phyloP scores from a whole-genome alignment of 257 asterid species.

The Penstemon davidsonii region DNA sequence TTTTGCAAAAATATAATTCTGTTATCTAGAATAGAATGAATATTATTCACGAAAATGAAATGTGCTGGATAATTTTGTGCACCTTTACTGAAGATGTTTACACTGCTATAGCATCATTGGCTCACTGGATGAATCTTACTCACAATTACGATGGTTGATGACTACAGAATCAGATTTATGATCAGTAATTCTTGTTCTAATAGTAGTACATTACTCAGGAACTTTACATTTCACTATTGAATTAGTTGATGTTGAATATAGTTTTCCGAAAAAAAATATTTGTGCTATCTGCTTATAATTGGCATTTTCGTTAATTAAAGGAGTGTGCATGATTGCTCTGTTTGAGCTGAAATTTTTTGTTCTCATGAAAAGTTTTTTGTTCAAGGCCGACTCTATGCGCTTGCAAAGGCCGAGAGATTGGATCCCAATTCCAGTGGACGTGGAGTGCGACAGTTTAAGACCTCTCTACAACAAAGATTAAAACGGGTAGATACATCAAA shows the following conservation, averaged over 20 bases:
- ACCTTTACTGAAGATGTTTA: no score
- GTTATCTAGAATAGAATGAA: no score
- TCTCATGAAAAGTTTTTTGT: background rate
- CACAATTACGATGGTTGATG: background rate
- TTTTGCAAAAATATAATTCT: no score
- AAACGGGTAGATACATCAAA: slow-evolving; percentile 55
- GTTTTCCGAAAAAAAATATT: background rate
- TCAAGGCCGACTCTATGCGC: slow-evolving; percentile 91
- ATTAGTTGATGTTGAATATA: background rate
- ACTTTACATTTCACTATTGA: slow-evolving; percentile 10
- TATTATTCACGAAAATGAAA: no score
- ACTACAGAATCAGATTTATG: background rate
- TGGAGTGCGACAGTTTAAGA: slow-evolving; percentile 95
- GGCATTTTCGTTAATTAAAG: no score
- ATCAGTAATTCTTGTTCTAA: background rate
- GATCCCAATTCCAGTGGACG: slow-evolving; percentile 93
- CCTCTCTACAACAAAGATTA: slow-evolving; percentile 85
- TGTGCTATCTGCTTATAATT: background rate
- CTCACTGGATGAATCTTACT: no score
- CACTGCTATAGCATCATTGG: background rate
- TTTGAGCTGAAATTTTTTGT: background rate
- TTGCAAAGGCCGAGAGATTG: slow-evolving; percentile 91
- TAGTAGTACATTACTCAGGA: background rate
- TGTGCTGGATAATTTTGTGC: no score
- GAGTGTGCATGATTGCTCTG: no score